phyloP scores from a whole-genome alignment of 768 basidiomycete species.

The Suillus luteus region DNA sequence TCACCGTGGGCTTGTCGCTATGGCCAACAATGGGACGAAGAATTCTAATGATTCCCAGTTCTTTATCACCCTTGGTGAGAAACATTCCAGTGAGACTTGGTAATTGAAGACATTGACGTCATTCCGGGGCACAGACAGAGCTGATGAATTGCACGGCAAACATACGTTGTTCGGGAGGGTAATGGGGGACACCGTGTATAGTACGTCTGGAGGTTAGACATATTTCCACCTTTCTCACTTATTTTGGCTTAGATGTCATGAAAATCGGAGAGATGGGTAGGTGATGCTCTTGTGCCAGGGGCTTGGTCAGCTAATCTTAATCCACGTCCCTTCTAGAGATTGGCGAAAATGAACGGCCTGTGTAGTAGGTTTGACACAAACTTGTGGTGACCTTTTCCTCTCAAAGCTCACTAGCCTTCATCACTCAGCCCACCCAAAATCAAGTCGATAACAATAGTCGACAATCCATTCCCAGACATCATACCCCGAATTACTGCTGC shows the following conservation, averaged over 20 bases:
- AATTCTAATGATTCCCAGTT: conserved; percentile 95
- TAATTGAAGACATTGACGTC: conserved; percentile 5
- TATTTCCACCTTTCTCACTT: neutral
- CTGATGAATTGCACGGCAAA: conserved; percentile 92
- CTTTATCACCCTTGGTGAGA: conserved; percentile 85
- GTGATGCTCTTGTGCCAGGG: conserved; percentile 19
- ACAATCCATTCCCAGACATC: conserved; percentile 96
- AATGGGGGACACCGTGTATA: conserved; percentile 87
- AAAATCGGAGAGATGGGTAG: conserved; percentile 90
- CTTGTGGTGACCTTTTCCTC: conserved; percentile 1
- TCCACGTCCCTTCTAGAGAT: conserved; percentile 50
- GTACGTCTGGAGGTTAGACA: conserved; percentile 45
- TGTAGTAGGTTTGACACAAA: conserved; percentile 60
- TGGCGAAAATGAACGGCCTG: conserved; percentile 69
- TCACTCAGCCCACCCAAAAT: conserved; percentile 83
- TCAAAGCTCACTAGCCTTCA: conserved; percentile 11
- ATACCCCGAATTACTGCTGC: conserved; percentile 95
- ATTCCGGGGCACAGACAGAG: conserved; percentile 56
- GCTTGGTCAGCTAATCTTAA: neutral
- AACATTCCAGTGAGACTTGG: conserved; percentile 1
- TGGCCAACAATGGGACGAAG: conserved; percentile 89
- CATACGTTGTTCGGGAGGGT: conserved; percentile 93
- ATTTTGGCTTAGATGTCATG: conserved; percentile 64
- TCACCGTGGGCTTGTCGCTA: conserved; percentile 89
- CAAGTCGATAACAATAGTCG: conserved; percentile 77